phyloP scores from a whole-genome alignment of 2,329 filamentous ascomycete species.

The Rugonectria rugulosa region DNA sequence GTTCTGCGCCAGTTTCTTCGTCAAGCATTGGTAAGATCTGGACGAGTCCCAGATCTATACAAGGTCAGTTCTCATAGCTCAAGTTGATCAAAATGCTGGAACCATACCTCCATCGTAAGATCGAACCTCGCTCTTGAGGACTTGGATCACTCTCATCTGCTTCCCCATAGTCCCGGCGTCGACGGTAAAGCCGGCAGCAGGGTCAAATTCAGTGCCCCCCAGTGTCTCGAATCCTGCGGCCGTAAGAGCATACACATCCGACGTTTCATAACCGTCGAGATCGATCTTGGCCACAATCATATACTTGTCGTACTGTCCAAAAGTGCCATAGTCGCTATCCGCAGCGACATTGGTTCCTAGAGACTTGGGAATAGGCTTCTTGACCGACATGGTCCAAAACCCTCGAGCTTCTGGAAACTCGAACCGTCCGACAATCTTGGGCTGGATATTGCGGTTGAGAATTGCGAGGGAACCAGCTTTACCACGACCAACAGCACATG shows the following conservation, averaged over 20 bases:
- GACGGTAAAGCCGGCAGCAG: slow-evolving; percentile 84
- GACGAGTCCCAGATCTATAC: slow-evolving; percentile 80
- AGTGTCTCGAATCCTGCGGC: slow-evolving; percentile 77
- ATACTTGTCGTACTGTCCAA: slow-evolving; percentile 76
- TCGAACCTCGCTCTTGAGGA: slow-evolving; percentile 84
- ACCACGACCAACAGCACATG: slow-evolving; percentile 69
- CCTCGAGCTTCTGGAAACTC: slow-evolving; percentile 76
- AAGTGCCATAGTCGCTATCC: slow-evolving; percentile 62
- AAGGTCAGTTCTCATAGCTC: slow-evolving; percentile 26
- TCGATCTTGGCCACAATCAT: slow-evolving; percentile 82
- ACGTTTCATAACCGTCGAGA: slow-evolving; percentile 74
- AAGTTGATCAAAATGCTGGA: slow-evolving; percentile 46
- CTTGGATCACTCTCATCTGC: slow-evolving; percentile 83
- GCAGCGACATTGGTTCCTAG: slow-evolving; percentile 59
- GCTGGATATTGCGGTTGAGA: slow-evolving; percentile 79
- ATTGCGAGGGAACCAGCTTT: slow-evolving; percentile 75
- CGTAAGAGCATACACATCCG: slow-evolving; percentile 80
- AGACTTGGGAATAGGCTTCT: slow-evolving; percentile 70
- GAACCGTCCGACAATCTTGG: slow-evolving; percentile 73
- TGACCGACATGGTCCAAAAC: slow-evolving; percentile 82
- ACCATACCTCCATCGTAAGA: slow-evolving; percentile 84
- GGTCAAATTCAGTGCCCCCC: slow-evolving; percentile 88
- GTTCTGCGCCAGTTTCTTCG: slow-evolving; percentile 84
- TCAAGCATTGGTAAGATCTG: slow-evolving; percentile 95
- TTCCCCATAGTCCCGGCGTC: slow-evolving; percentile 85